Percentiles rank a stretch among this genome's conserved stretches.
phyloP scores from a whole-genome alignment of 805 yeast genomes.

The Ogataea philodendri region DNA sequence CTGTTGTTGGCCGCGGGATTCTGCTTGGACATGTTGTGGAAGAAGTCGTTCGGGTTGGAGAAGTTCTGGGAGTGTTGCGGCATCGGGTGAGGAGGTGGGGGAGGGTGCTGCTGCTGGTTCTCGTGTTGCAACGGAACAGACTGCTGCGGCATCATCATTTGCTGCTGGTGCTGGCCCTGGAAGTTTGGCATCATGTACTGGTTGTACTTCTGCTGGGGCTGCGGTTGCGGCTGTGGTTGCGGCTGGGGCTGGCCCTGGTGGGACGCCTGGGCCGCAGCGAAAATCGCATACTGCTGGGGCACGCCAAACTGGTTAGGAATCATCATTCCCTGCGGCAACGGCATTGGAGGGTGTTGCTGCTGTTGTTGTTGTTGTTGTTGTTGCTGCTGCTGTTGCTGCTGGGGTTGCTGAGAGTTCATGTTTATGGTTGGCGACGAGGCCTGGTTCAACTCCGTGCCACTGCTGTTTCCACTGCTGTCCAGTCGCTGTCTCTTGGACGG shows the following conservation, averaged over 20 bases:
- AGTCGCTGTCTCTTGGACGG: constrained; percentile 30
- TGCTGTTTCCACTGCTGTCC: constrained; percentile 17
- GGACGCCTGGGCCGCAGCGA: constrained; percentile 27
- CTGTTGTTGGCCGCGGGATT: constrained; percentile 19
- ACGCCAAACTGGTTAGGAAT: constrained; percentile 30
- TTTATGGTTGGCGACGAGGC: constrained; percentile 14
- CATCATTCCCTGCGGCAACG: constrained; percentile 32
- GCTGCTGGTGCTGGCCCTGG: constrained; percentile 28
- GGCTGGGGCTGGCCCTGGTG: constrained; percentile 21
- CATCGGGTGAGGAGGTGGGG: constrained; percentile 19
- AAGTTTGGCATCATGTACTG: constrained; percentile 30
- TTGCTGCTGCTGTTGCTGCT: constrained; percentile 11
- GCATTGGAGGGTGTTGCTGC: constrained; percentile 23
- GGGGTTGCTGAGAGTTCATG: constrained; percentile 15
- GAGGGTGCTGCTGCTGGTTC: constrained; percentile 19
- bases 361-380: constrained; percentile 15
- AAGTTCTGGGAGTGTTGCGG: constrained; percentile 21
- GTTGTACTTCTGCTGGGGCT: constrained; percentile 24
- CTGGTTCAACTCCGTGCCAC: constrained; percentile 13
- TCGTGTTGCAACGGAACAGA: constrained; percentile 19
- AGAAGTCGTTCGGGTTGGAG: constrained; percentile 23
- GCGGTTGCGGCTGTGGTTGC: no score
- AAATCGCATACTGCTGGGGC: constrained; percentile 31
- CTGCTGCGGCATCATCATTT: constrained; percentile 25
- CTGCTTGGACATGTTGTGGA: constrained; percentile 21